A percentile compares a stretch with the other conserved stretches of the same genome.
phyloP scores from a whole-genome alignment of 768 basidiomycete species.

The Jaapia argillacea region DNA sequence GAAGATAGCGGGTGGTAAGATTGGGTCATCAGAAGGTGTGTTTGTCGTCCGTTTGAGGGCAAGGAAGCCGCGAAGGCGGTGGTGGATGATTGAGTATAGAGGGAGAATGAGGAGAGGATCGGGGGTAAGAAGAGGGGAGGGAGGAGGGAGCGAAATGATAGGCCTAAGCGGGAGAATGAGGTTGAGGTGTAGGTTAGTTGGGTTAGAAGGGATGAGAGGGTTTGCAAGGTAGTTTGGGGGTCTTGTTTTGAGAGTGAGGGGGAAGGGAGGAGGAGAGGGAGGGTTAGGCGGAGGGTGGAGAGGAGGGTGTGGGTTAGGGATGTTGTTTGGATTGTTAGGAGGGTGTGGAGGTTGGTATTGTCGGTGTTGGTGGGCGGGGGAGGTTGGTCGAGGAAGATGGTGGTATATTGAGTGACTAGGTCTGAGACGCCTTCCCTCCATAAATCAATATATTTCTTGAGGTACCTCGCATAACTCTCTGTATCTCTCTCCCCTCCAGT shows the following conservation, averaged over 20 bases:
- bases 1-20: constrained; percentile 70
- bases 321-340: neutral
- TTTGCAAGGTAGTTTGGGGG: constrained; percentile 7
- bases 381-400: constrained; percentile 16
- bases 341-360: neutral
- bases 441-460: constrained; percentile 80
- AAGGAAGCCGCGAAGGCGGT: constrained; percentile 37
- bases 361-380: constrained; percentile 50
- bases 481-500: too few relatives aligned
- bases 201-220: constrained; percentile 77
- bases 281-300: neutral
- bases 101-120: constrained; percentile 78
- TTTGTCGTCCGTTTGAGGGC: constrained; percentile 21
- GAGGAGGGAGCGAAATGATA: constrained; percentile 75
- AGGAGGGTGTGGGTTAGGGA: neutral
- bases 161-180: constrained; percentile 85
- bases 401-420: constrained; percentile 44
- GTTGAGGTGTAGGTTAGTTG: constrained; percentile 91
- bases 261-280: neutral
- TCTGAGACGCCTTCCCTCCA: constrained; percentile 94
- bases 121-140: constrained; percentile 57
- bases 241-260: too few relatives aligned
- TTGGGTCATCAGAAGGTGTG: too few relatives aligned
- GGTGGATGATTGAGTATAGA: constrained; percentile 40
- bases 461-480: constrained; percentile 65